These are phyloP conservation scores for Fusarium keratoplasticum DNA, from an alignment of 2,329 filamentous ascomycete genomes.

Conservation along the genomic window DNA sequence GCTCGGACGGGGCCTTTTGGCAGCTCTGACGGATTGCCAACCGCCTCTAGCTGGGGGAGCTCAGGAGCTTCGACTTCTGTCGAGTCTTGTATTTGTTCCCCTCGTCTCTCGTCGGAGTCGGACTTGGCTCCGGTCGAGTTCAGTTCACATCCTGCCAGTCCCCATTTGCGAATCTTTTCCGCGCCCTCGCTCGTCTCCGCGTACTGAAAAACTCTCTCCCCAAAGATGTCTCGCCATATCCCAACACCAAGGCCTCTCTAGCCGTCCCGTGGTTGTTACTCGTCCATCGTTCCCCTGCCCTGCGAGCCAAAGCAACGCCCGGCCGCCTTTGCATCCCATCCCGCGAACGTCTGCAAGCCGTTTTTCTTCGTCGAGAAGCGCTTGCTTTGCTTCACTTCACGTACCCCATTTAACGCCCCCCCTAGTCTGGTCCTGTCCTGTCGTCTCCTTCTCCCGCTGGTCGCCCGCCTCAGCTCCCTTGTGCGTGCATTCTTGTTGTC, in stretches of 20 bases:
- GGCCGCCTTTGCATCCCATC: conserved; percentile 14
- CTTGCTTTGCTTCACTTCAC: conserved; percentile 9
- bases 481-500: conserved; percentile 31
- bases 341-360: conserved; percentile 24
- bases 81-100: conserved; percentile 42
- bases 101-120: conserved; percentile 45
- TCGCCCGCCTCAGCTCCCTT: conserved; percentile 28
- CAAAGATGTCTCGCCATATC: conserved; percentile 37
- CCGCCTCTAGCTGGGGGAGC: conserved; percentile 33
- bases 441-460: conserved; percentile 19
- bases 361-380: conserved; percentile 28
- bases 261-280: conserved; percentile 32
- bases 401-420: conserved; percentile 24
- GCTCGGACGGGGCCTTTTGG: conserved; percentile 18
- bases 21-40: conserved; percentile 37
- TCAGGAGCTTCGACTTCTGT: conserved; percentile 35
- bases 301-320: conserved; percentile 19
- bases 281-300: conserved; percentile 14
- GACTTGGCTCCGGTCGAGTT: conserved; percentile 47
- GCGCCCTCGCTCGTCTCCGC: conserved; percentile 41
- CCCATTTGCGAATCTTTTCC: conserved; percentile 46
- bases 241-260: conserved; percentile 37
- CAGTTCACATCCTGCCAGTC: conserved; percentile 45
- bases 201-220: conserved; percentile 40
- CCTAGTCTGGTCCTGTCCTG: conserved; percentile 2